phyloP scores from a whole-genome alignment of 768 basidiomycete species.

The Russula olivacea region DNA sequence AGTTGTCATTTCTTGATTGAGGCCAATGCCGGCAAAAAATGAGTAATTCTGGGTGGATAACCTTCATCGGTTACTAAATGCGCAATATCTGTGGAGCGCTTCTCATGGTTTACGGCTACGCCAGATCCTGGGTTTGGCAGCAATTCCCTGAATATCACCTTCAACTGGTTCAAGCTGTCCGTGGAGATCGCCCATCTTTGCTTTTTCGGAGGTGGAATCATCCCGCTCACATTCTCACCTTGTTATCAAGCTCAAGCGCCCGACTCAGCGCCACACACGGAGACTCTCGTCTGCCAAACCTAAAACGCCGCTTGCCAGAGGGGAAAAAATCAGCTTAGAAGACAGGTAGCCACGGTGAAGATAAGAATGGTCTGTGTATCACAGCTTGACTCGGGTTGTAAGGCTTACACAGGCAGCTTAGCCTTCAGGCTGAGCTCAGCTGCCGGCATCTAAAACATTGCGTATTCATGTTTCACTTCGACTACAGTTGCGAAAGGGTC shows the following conservation, averaged over 20 bases:
- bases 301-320: constrained; percentile 22
- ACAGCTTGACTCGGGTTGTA: background rate
- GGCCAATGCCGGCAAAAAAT: constrained; percentile 17
- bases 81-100: background rate
- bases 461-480: background rate
- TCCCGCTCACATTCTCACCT: constrained; percentile 1
- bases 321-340: constrained; percentile 19
- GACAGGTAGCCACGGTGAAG: constrained; percentile 6
- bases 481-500: background rate
- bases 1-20: constrained; percentile 11
- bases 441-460: background rate
- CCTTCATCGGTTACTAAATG: constrained; percentile 13
- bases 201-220: background rate
- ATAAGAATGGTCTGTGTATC: background rate
- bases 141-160: background rate
- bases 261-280: constrained; percentile 19
- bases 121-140: constrained; percentile 7
- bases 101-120: constrained; percentile 12
- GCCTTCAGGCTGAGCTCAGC: background rate
- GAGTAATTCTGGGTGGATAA: constrained; percentile 5
- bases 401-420: background rate
- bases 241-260: constrained; percentile 19
- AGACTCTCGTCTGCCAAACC: constrained; percentile 24
- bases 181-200: constrained; percentile 1
- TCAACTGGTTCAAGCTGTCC: background rate